These are phyloP conservation scores for Paecilomyces fulvus DNA, from an alignment of 2,329 filamentous ascomycete genomes.

Conservation along the genomic window DNA sequence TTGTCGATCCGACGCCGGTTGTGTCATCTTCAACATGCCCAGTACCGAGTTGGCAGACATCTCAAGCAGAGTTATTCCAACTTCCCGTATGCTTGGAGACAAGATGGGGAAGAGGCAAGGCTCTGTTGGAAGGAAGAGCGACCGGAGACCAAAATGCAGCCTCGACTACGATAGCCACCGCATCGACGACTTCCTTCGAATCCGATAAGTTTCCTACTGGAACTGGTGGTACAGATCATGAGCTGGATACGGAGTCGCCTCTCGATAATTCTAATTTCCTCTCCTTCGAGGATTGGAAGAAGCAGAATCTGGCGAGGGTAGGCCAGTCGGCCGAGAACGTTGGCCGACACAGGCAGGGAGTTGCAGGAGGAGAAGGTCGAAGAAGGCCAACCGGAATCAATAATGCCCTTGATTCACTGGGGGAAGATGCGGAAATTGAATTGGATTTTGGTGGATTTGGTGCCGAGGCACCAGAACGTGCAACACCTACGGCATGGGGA, in stretches of 20 bases:
- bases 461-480: constrained; percentile 31
- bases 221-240: constrained; percentile 24
- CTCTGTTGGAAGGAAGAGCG: constrained; percentile 4
- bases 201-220: constrained; percentile 2
- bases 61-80: constrained; percentile 13
- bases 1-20: neutral
- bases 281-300: constrained; percentile 98
- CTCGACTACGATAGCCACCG: constrained; percentile 1
- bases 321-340: constrained; percentile 68
- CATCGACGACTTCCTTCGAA: constrained; percentile 2
- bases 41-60: constrained; percentile 8
- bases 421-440: constrained; percentile 82
- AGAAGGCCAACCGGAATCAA: constrained; percentile 48
- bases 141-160: neutral
- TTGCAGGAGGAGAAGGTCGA: constrained; percentile 42
- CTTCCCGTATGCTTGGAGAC: constrained; percentile 20
- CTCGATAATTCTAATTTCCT: constrained; percentile 76
- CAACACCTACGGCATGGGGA: constrained; percentile 23
- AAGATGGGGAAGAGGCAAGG: constrained; percentile 7
- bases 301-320: constrained; percentile 75
- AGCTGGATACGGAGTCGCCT: constrained; percentile 55
- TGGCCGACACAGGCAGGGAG: constrained; percentile 47
- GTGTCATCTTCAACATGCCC: constrained; percentile 14
- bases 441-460: constrained; percentile 60
- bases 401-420: constrained; percentile 67